These are phyloP conservation scores for Brassica rapa DNA, from an alignment of 345 rosid species.

Conservation along the genomic window DNA sequence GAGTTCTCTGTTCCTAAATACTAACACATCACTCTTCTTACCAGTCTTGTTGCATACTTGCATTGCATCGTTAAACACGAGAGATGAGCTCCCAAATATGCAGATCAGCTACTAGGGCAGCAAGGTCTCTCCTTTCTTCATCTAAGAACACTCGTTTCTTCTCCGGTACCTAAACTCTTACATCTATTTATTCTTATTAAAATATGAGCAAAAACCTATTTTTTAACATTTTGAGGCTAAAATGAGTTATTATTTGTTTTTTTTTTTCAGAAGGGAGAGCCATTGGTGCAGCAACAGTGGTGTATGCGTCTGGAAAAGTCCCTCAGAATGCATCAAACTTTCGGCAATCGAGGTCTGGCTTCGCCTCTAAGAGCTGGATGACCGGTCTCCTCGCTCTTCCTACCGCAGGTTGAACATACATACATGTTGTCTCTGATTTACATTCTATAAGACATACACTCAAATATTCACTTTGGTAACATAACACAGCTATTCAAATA, in stretches of 20 bases:
- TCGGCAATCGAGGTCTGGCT: slow-evolving; percentile 50
- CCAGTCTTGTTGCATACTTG: neutral
- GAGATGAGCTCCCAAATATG: slow-evolving; percentile 67
- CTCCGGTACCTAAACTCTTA: slow-evolving; percentile 47
- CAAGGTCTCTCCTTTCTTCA: slow-evolving; percentile 73
- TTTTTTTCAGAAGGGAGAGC: slow-evolving; percentile 58
- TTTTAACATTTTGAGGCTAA: neutral
- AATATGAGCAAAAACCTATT: neutral
- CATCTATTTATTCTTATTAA: neutral
- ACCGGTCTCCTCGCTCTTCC: slow-evolving; percentile 76
- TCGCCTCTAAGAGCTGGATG: slow-evolving; percentile 57
- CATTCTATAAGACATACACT: neutral
- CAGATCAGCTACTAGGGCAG: slow-evolving; percentile 81
- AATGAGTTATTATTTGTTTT: neutral
- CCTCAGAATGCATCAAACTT: slow-evolving; percentile 53
- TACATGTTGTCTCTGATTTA: neutral
- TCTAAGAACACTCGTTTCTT: slow-evolving; percentile 62
- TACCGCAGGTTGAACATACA: slow-evolving; percentile 62
- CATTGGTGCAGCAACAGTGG: slow-evolving; percentile 63
- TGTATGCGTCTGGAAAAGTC: slow-evolving; percentile 53
- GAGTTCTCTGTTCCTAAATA: neutral
- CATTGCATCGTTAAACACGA: neutral
- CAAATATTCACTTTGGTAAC: neutral
- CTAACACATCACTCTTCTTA: neutral
- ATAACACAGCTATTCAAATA: neutral